A percentile compares a stretch with the other conserved stretches of the same genome.
These are phyloP conservation scores for Leptomonas seymouri DNA, from an alignment of 208 protist genomes.

Conservation along the genomic window DNA sequence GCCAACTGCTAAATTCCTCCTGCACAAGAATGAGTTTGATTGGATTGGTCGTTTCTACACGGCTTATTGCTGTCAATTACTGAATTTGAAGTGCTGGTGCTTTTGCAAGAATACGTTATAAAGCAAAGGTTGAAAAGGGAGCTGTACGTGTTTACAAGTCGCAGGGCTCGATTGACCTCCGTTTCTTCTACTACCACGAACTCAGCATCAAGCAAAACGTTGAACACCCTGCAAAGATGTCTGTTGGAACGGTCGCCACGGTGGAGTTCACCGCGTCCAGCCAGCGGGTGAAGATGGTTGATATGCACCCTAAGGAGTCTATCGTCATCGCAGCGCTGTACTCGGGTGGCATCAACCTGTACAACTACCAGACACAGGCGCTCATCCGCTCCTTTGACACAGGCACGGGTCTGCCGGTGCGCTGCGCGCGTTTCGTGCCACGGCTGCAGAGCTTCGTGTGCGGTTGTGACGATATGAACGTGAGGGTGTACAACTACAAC, in stretches of 20 bases:
- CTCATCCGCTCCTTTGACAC: conserved; percentile 98
- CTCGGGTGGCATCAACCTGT: conserved; percentile 95
- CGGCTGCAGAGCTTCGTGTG: conserved; percentile 97
- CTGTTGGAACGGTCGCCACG: conserved; percentile 21
- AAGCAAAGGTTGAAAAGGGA: too few relatives aligned
- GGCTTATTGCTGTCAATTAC: too few relatives aligned
- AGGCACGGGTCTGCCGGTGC: conserved; percentile 89
- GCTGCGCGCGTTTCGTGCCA: conserved; percentile 96
- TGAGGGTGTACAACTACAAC: conserved; percentile 99
- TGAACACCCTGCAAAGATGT: conserved; percentile 12
- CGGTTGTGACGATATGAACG: conserved; percentile 95
- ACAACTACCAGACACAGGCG: conserved; percentile 97
- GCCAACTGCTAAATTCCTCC: too few relatives aligned
- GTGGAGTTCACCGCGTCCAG: conserved; percentile 83
- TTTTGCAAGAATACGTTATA: too few relatives aligned
- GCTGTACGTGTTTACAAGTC: too few relatives aligned
- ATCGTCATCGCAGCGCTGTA: conserved; percentile 96
- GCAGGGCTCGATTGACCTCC: too few relatives aligned
- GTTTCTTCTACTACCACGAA: too few relatives aligned
- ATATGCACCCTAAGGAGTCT: conserved; percentile 98
- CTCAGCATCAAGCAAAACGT: background rate
- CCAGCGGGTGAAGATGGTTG: conserved; percentile 98
- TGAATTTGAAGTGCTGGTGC: too few relatives aligned
- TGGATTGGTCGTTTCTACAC: too few relatives aligned
- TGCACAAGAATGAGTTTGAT: too few relatives aligned